phyloP scores from a whole-genome alignment of 2,329 filamentous ascomycete genomes.

The Byssothecium circinans region DNA sequence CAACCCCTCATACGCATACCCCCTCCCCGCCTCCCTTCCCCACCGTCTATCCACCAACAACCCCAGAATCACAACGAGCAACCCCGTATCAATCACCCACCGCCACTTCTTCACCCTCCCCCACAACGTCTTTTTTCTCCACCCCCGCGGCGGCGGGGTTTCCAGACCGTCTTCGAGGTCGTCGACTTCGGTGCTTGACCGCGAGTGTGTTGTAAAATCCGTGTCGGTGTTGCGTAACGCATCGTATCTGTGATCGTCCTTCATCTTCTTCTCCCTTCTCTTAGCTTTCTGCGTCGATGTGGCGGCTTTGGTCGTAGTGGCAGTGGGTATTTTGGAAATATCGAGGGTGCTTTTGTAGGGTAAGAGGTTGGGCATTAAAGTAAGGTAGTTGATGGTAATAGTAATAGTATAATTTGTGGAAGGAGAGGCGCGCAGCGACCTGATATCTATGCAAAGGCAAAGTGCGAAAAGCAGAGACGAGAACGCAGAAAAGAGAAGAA shows the following conservation, averaged over 20 bases:
- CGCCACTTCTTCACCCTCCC: slow-evolving; percentile 17
- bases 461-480: neutral
- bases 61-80: slow-evolving; percentile 32
- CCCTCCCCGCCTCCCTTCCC: slow-evolving; percentile 12
- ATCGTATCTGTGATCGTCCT: slow-evolving; percentile 28
- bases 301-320: neutral
- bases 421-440: neutral
- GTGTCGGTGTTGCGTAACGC: slow-evolving; percentile 21
- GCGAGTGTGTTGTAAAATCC: neutral
- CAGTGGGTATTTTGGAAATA: neutral
- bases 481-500: neutral
- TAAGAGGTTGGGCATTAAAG: neutral
- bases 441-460: neutral
- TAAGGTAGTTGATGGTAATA: no score
- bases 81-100: slow-evolving; percentile 33
- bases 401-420: neutral
- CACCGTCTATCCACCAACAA: slow-evolving; percentile 31
- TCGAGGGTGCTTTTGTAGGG: neutral
- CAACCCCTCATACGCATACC: slow-evolving; percentile 24
- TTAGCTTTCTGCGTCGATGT: slow-evolving; percentile 1
- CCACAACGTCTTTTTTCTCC: slow-evolving; percentile 16
- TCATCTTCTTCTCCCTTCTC: slow-evolving; percentile 14
- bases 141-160: slow-evolving; percentile 3
- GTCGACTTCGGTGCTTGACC: slow-evolving; percentile 32
- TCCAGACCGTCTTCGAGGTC: slow-evolving; percentile 23